Conservation (phyloP, 352 stramenopile genomes). For the Globisporangium spiculum region DNA sequence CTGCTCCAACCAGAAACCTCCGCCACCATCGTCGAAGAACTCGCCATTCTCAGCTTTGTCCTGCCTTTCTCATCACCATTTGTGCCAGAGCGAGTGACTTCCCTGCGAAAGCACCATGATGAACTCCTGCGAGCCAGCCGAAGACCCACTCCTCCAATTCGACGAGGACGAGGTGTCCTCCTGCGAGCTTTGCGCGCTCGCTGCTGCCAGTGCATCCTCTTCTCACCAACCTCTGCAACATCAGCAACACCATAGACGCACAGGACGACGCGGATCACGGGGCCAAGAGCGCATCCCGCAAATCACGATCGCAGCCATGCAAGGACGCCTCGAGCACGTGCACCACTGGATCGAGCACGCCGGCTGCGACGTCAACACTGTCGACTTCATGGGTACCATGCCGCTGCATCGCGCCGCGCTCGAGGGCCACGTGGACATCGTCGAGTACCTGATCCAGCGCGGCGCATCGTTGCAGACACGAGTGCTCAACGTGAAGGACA, state of each 20-base stretch:
- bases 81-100: background rate
- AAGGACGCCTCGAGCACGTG: slow-evolving; percentile 22
- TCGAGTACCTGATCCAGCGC: slow-evolving; percentile 25
- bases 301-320: slow-evolving; percentile 17
- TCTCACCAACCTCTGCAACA: background rate
- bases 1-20: background rate
- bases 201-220: background rate
- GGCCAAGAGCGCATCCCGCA: slow-evolving; percentile 1
- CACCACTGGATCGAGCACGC: slow-evolving; percentile 24
- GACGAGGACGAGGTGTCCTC: background rate
- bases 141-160: background rate
- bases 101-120: background rate
- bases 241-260: background rate
- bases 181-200: slow-evolving; percentile 4
- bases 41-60: background rate
- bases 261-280: background rate
- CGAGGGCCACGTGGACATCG: slow-evolving; percentile 24
- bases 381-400: slow-evolving; percentile 17
- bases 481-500: slow-evolving; percentile 24
- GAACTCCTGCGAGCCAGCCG: background rate
- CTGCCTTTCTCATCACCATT: background rate
- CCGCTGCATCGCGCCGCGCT: slow-evolving; percentile 18
- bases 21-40: background rate
- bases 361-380: slow-evolving; percentile 13
- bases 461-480: slow-evolving; percentile 25